Conservation (phyloP, 1,284 basidiomycete genomes). For the Marasmius sp. region DNA sequence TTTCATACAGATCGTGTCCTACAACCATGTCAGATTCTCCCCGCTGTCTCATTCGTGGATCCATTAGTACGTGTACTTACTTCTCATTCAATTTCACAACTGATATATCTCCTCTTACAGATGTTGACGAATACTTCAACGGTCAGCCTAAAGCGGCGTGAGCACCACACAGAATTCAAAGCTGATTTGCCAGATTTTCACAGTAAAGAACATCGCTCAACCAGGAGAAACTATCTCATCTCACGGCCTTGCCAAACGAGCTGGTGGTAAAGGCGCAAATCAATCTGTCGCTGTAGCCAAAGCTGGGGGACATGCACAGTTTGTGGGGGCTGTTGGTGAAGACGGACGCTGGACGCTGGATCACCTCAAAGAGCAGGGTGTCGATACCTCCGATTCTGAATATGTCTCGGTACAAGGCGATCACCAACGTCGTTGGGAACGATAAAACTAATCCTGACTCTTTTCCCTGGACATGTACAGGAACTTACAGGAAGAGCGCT, state of each 20-base stretch:
- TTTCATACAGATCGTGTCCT: background rate
- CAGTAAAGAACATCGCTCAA: slow-evolving; percentile 49
- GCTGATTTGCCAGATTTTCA: background rate
- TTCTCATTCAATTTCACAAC: background rate
- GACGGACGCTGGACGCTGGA: slow-evolving; percentile 50
- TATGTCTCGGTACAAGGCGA: background rate
- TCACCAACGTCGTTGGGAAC: background rate
- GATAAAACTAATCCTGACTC: background rate
- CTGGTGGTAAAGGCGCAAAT: slow-evolving; percentile 62
- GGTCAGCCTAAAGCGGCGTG: slow-evolving; percentile 29
- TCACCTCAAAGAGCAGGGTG: slow-evolving; percentile 30
- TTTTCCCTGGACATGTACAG: slow-evolving; percentile 28
- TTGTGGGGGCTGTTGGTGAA: slow-evolving; percentile 49
- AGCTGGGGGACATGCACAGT: slow-evolving; percentile 42
- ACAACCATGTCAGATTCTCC: slow-evolving; percentile 9
- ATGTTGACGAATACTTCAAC: slow-evolving; percentile 59
- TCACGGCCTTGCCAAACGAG: slow-evolving; percentile 40
- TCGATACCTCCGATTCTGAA: slow-evolving; percentile 40
- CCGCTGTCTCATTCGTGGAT: slow-evolving; percentile 49
- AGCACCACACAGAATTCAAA: background rate
- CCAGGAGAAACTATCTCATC: slow-evolving; percentile 61
- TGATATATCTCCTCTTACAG: slow-evolving; percentile 24
- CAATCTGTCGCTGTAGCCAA: slow-evolving; percentile 55
- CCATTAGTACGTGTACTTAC: slow-evolving; percentile 45
- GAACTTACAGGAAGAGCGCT: slow-evolving; percentile 54